Conservation (phyloP, 176 grass and related monocot species). For the Saccharum spontaneum region DNA sequence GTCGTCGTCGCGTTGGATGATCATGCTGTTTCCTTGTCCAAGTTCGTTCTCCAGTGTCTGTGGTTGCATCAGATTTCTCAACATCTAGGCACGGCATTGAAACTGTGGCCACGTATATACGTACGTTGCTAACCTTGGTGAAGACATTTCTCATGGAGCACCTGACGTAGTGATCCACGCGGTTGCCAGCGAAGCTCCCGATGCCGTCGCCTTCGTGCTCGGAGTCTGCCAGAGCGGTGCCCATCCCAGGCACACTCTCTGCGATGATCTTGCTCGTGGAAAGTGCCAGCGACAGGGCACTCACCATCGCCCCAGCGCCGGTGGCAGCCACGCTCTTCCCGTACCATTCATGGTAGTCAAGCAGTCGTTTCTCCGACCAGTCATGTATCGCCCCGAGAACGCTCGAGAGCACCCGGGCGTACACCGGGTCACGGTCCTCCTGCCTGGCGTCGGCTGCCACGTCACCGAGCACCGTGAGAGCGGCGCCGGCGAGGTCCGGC, state of each 20-base stretch:
- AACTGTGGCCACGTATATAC: not conserved
- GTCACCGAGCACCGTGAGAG: constrained; percentile 58
- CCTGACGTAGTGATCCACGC: constrained; percentile 67
- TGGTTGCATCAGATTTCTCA: not conserved
- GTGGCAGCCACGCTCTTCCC: constrained; percentile 33
- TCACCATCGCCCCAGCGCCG: constrained; percentile 41
- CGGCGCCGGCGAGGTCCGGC: constrained; percentile 61
- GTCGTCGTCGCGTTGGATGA: constrained; percentile 39
- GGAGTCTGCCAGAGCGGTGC: not conserved
- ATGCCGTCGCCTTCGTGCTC: constrained; percentile 14
- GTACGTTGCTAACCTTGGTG: constrained; percentile 52
- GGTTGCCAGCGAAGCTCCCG: constrained; percentile 20
- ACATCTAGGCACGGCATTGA: not conserved
- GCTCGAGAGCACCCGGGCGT: constrained; percentile 53
- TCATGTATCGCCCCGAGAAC: constrained; percentile 56
- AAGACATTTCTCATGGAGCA: constrained; percentile 79
- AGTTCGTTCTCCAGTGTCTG: constrained; percentile 76
- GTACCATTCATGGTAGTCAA: constrained; percentile 82
- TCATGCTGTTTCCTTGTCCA: constrained; percentile 42
- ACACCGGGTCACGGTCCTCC: constrained; percentile 40
- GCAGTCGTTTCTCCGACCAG: constrained; percentile 74
- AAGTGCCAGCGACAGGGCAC: constrained; percentile 55
- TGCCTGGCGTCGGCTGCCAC: constrained; percentile 66
- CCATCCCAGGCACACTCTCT: constrained; percentile 36
- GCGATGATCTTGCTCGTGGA: constrained; percentile 50